These are phyloP conservation scores for Solanum hybrid DNA, from an alignment of 305 asterid genomes.

Conservation along the genomic window DNA sequence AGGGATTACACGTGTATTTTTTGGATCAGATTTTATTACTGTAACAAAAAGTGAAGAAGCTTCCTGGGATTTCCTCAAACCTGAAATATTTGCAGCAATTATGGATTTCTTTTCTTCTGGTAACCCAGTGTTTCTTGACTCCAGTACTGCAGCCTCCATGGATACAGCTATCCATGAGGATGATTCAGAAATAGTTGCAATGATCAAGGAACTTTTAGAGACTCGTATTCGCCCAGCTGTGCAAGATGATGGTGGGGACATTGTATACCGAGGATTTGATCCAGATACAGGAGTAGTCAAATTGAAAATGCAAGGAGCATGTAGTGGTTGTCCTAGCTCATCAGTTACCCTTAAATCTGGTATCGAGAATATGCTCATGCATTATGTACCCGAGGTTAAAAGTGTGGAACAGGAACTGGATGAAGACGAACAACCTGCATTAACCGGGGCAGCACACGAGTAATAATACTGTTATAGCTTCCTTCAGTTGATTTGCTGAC, in stretches of 20 bases:
- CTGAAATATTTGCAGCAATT: slow-evolving; percentile 84
- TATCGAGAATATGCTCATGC: slow-evolving; percentile 96
- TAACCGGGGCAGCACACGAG: slow-evolving; percentile 64
- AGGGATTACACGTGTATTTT: slow-evolving; percentile 84
- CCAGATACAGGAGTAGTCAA: slow-evolving; percentile 66
- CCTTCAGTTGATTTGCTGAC: not conserved
- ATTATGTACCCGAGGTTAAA: slow-evolving; percentile 87
- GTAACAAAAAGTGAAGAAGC: slow-evolving; percentile 79
- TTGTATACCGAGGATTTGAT: slow-evolving; percentile 64
- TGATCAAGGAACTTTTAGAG: slow-evolving; percentile 94
- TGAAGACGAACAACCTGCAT: slow-evolving; percentile 50
- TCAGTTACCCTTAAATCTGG: slow-evolving; percentile 89
- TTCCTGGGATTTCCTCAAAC: slow-evolving; percentile 83
- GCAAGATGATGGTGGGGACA: slow-evolving; percentile 97
- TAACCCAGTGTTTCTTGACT: slow-evolving; percentile 66
- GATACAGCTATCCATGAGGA: slow-evolving; percentile 85
- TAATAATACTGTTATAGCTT: slow-evolving; percentile 5
- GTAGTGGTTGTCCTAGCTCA: slow-evolving; percentile 99
- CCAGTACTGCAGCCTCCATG: slow-evolving; percentile 55
- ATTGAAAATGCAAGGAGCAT: slow-evolving; percentile 94
- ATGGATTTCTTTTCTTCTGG: slow-evolving; percentile 89
- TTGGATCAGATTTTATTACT: slow-evolving; percentile 77
- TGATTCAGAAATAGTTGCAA: slow-evolving; percentile 92
- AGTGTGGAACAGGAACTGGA: slow-evolving; percentile 83
- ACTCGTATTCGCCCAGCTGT: slow-evolving; percentile 94